Evolutionary conservation across 2,329 filamentous ascomycete species (phyloP), one percentile per base, ranked within the genome.

Genomic region (Cryphonectria naterciae): DNA sequence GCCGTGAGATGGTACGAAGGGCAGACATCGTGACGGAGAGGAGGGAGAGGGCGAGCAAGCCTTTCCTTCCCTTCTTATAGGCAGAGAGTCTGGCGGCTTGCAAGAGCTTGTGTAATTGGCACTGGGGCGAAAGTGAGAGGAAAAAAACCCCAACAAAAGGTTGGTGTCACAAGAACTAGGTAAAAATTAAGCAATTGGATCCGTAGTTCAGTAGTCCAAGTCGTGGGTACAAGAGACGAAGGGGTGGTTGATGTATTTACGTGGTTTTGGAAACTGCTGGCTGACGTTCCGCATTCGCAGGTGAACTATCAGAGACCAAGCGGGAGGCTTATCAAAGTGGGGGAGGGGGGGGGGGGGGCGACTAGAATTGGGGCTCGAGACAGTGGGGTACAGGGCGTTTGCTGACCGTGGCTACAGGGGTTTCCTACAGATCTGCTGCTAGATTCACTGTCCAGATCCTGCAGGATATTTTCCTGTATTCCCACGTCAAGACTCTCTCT

Each of bases 1-100:
- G 70, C 70, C 72, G 68, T 46, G 56, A 72, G 65, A 43, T 73
- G 60, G 41, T 73, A 35, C 37, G 70, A 37, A 72, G 75, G 62
- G 72, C 70, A 66, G 65, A 72, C 72, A 73, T 73, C 11, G 35
- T 68, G 67, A 58, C 15, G 35, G 52, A 37, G 19, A 11, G 28
- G 11, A 19, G 46, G 46, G 46, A 8, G 46, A 39, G 35, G 43
- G 17, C 15, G 22, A 37, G 58, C 22, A 22, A 46, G 25, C 28
- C 19, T 28, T 28, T 62, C 4, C 32, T 61, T 19, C 28, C 65
- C 43, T 43, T 52, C 62, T 72, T 72, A 70, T 72, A 70, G 35
- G 65, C 32, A 13, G 56, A 13, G 56, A 67, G 52, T 46, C 35
- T 60, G 15, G 63, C 32, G 32, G 28, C 25, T 25, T 17, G 19